Base-by-base conservation (phyloP, 495 filamentous ascomycete genomes). In the Chaetomium cochliodes region DNA sequence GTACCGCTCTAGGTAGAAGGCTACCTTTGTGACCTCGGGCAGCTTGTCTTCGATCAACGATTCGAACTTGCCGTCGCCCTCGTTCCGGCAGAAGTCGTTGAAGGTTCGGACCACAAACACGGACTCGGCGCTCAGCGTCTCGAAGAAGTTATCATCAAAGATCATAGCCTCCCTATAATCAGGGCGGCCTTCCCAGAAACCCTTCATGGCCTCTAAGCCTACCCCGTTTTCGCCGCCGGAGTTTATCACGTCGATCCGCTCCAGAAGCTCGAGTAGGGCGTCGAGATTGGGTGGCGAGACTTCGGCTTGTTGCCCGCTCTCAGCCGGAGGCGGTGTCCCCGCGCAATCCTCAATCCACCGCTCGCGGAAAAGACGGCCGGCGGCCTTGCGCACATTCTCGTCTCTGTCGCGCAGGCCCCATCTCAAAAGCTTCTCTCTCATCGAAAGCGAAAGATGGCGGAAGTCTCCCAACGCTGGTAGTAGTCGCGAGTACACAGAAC, bases 381-480 rank as follows among this genome's bases (percentile, higher is more conserved):
- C 92, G 2, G 96, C 93, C 74, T 96, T 93, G 33, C 92, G 87
- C 37, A 98, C 94, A 69, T 89, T 92, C 68, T 98, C 92, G 68
- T 99, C 96, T 69, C 94, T 86, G 73, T 99, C 94, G 37, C 93
- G 88, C 46, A 99, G 77, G 37, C 94, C 94, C 93, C 93, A 99
- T 13, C 96, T 86, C 49, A 99, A 86, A 23, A 99, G 82, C 75
- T 97, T 97, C 75, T 97, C 96, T 68, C 94, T 81, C 90, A 98
- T 96, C 2, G 87, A 90, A n/a, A 98, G 82, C 23, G 92, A 96
- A 52, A 99, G 80, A 77, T 98, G 92, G 57, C 94, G 88, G 79
- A 99, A 99, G 77, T 99, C 94, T 20, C 93, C 93, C 9, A 99
- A 81, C 0, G 90, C 88, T 1, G 94, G 96, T 9, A 99, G 79